Evolutionary conservation across 2,329 filamentous ascomycete genomes (phyloP), one percentile per base, ranked within the genome.

Genomic region (Septoria petroselini): DNA sequence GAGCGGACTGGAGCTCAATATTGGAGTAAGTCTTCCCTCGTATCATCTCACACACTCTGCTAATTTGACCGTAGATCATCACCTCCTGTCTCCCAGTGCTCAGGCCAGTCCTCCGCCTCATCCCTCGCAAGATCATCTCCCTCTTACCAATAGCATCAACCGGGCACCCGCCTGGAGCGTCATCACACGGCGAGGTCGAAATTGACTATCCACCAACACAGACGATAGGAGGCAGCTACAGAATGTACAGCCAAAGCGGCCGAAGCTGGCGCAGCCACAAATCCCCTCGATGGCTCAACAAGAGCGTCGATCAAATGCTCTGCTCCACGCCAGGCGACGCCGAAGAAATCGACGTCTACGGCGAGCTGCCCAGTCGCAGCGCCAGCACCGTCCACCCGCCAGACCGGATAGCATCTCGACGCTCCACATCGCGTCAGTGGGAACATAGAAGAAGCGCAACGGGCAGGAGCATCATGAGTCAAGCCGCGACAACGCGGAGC

Each of bases 31-130:
- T 30, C 7, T 39, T 14, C 2, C 11, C 19, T 25, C 21, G 18
- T 23, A 3, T 7, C 14, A 7, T 6, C 1, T 15, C n/a, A 8
- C 4, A 7, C 7, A 9, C 1, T 6, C 11, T 31, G 19, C 29
- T 15, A 31, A 29, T 3, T n/a, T 37, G 29, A 33, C 5, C 9
- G 34, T 41, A 57, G 54, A 57, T 57, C 29, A 57, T 57, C 31
- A 57, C 54, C 4, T 57, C 54, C 15, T 57, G 51, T 29, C 51
- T 57, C n/a, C 54, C 54, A n/a, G 48, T 57, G 12, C 41, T 57
- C 6, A 48, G 54, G 11, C 52, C 54, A 8, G 23, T 57, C 21
- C 44, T 57, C 8, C 44, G 45, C 11, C 48, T 46, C 12, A 18
- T 57, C 2, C 54, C 54, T 6, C 54, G 30, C 11, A 49, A 50